A percentile compares a stretch with the other conserved stretches of the same genome.
These are phyloP conservation scores for Fragilaria radians DNA, from an alignment of 108 stramenopile genomes.

Conservation along the genomic window DNA sequence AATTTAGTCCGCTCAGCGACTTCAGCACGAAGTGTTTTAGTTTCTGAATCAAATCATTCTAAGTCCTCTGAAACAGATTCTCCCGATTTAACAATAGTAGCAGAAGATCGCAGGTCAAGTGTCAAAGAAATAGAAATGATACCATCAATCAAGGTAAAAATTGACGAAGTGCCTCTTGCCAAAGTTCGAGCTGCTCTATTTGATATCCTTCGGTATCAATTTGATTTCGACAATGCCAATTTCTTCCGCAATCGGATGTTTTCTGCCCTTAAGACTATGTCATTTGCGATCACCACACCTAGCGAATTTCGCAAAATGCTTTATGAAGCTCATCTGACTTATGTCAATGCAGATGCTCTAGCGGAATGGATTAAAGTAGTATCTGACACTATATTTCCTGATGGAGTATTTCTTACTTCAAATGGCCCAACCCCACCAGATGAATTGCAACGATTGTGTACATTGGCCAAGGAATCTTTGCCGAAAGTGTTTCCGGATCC, in stretches of 20 bases:
- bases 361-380: slow-evolving; percentile 46
- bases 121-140: slow-evolving; percentile 7
- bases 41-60: neutral
- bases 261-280: slow-evolving; percentile 72
- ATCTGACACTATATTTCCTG: slow-evolving; percentile 77
- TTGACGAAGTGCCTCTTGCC: slow-evolving; percentile 57
- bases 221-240: slow-evolving; percentile 83
- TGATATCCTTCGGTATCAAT: slow-evolving; percentile 59
- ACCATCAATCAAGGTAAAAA: slow-evolving; percentile 32
- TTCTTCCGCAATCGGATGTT: slow-evolving; percentile 78
- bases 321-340: slow-evolving; percentile 48
- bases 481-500: slow-evolving; percentile 72
- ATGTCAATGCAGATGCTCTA: slow-evolving; percentile 65
- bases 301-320: slow-evolving; percentile 68
- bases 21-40: neutral
- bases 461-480: slow-evolving; percentile 30
- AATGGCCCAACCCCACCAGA: slow-evolving; percentile 32
- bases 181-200: slow-evolving; percentile 67
- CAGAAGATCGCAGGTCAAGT: neutral
- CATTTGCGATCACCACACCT: slow-evolving; percentile 60
- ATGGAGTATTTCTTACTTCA: slow-evolving; percentile 61
- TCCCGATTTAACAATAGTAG: neutral
- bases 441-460: slow-evolving; percentile 37
- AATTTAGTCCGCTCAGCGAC: neutral
- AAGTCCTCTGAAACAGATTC: neutral